These are phyloP conservation scores for Paecilomyces dactylethromorphus DNA, from an alignment of 2,329 filamentous ascomycete species.

Conservation along the genomic window DNA sequence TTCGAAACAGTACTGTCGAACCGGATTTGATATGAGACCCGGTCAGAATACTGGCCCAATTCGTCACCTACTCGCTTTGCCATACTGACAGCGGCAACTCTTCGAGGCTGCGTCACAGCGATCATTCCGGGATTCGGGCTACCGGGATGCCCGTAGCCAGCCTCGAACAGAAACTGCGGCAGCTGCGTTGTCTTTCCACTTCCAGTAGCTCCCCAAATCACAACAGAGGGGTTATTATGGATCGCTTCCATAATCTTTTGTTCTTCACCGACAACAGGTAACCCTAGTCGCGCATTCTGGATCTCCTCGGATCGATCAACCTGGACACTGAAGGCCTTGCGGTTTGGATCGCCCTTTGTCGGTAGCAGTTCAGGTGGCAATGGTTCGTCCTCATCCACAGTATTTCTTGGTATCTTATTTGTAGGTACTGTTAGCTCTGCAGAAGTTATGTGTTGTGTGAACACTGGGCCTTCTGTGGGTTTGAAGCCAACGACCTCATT, in stretches of 20 bases:
- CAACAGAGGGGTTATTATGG: constrained; percentile 80
- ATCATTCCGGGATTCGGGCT: constrained; percentile 87
- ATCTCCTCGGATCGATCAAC: constrained; percentile 66
- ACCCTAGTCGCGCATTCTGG: constrained; percentile 67
- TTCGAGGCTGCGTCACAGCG: constrained; percentile 86
- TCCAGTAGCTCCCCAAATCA: constrained; percentile 91
- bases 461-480: constrained; percentile 35
- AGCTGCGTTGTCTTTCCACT: constrained; percentile 97
- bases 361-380: constrained; percentile 32
- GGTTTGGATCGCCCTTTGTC: constrained; percentile 39
- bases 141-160: constrained; percentile 74
- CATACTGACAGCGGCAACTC: constrained; percentile 96
- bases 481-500: constrained; percentile 73
- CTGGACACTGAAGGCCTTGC: constrained; percentile 70
- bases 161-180: constrained; percentile 91
- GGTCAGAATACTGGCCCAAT: constrained; percentile 66
- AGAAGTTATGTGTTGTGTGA: constrained; percentile 12
- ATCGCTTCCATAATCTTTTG: constrained; percentile 98
- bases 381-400: constrained; percentile 31
- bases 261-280: constrained; percentile 91
- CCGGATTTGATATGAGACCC: constrained; percentile 87
- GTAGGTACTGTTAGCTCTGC: constrained; percentile 19
- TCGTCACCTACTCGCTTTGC: constrained; percentile 85
- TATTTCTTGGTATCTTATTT: constrained; percentile 29
- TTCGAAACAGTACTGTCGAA: constrained; percentile 79